A percentile compares a stretch with the other conserved stretches of the same genome.
Conservation (phyloP, 805 yeast species). For the Schwanniomyces vanrijiae region DNA sequence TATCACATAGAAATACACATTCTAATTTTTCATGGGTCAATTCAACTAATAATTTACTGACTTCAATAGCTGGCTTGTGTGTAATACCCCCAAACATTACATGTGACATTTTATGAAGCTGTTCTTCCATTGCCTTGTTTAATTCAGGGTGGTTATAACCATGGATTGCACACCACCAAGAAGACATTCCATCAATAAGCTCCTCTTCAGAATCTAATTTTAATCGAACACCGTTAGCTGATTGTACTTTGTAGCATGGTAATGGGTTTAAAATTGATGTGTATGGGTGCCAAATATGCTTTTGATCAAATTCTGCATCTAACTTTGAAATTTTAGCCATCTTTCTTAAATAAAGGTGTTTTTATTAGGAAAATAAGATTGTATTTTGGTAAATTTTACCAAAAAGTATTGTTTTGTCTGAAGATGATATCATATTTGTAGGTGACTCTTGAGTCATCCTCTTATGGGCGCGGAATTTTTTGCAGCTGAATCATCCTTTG, state of each 20-base stretch:
- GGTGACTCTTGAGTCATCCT: neutral
- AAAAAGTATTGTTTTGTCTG: no score
- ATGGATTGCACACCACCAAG: constrained; percentile 32
- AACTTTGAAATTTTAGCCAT: neutral
- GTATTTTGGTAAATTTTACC: neutral
- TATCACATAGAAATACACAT: constrained; percentile 8
- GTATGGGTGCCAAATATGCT: constrained; percentile 31
- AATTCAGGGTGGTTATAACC: constrained; percentile 21
- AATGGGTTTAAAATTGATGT: constrained; percentile 22
- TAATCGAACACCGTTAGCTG: constrained; percentile 18
- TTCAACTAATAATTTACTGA: constrained; percentile 27
- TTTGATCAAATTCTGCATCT: constrained; percentile 13
- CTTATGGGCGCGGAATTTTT: neutral
- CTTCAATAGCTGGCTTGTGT: constrained; percentile 22
- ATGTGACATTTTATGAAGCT: constrained; percentile 23
- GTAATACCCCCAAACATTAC: constrained; percentile 21
- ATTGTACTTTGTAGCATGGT: constrained; percentile 18
- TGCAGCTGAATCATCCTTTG: neutral
- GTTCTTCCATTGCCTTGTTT: constrained; percentile 27
- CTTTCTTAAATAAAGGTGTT: neutral
- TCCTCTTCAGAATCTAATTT: constrained; percentile 13
- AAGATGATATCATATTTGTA: neutral
- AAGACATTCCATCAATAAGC: constrained; percentile 27
- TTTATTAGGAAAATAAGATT: neutral
- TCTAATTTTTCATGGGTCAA: constrained; percentile 25